Evolutionary conservation across 352 stramenopile genomes (phyloP), one percentile per base, ranked within the genome.

Genomic region (Phytophthora cryptogea): DNA sequence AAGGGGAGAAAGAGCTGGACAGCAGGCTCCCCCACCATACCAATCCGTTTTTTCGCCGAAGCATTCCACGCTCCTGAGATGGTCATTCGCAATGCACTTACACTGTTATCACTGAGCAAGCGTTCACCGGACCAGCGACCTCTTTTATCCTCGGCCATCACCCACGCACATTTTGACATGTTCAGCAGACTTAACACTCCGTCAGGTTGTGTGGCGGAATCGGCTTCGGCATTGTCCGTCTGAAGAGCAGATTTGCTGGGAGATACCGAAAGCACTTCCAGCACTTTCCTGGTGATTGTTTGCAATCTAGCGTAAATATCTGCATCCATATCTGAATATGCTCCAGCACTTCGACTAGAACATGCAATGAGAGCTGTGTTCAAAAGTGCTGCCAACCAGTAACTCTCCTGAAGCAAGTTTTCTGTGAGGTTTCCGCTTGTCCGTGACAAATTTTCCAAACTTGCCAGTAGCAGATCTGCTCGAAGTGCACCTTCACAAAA

Each of bases 361-460:
- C 51, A 72, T 9, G 72, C 42, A 48, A 83, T 53, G n/a, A 68
- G 30, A n/a, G 62, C 59, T 10, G 69, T 83, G 30, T 76, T 77
- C 3, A 86, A 46, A 40, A 86, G 41, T 8, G 70, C 74, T 16
- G 46, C 56, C 23, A 86, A 26, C 60, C 70, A 70, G 35, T 73
- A 86, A 28, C 65, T 69, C 14, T 72, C n/a, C 4, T 52, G 35
- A 16, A 77, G 41, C 17, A 16, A 30, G 56, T 61, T 54, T 28
- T 45, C 37, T 6, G 17, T 41, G 27, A 28, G 3, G 8, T 46
- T n/a, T 36, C 9, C 40, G 61, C 35, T 47, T 26, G 43, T 1
- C 3, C 14, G 10, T 47, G 14, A 14, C 14, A 65, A 6, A 9
- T 53, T 26, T n/a, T 74, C 54, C 49, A 77, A 39, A 39, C 33